Percentiles rank a stretch among this genome's conserved stretches.
Evolutionary conservation across 768 basidiomycete species (phyloP).

Genomic region (Hortiboletus campestris): DNA sequence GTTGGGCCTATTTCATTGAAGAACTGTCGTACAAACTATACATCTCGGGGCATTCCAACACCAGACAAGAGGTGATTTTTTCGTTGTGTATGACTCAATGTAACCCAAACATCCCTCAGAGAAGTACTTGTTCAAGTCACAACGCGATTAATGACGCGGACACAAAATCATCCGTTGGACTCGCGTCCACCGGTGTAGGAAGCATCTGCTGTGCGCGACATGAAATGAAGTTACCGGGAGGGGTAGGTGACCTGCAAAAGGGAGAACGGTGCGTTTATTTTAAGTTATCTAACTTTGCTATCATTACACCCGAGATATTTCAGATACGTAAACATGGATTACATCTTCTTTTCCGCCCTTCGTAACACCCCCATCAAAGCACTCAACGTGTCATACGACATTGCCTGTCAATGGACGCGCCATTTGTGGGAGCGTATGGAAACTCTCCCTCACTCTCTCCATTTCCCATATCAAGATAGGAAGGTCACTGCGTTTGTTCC

Average conservation of each 20-base stretch:
- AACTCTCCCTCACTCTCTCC: no score
- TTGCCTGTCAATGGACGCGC: background rate
- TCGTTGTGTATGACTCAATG: no score
- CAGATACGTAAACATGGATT: no score
- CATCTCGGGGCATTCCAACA: no score
- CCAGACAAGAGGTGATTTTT: no score
- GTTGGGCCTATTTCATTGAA: background rate
- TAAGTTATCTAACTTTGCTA: no score
- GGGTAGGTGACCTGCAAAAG: conserved; percentile 18
- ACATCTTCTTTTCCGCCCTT: no score
- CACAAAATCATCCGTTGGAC: background rate
- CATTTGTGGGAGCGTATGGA: no score
- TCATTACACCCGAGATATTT: no score
- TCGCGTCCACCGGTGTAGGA: conserved; percentile 9
- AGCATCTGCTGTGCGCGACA: conserved; percentile 13
- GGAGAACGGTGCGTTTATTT: conserved; percentile 12
- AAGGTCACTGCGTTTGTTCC: conserved; percentile 25
- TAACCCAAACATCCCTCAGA: conserved; percentile 1
- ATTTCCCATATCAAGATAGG: no score
- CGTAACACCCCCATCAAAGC: no score
- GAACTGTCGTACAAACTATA: background rate
- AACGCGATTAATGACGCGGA: conserved; percentile 4
- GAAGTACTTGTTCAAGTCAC: conserved; percentile 19
- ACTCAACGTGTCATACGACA: background rate
- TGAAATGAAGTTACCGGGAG: conserved; percentile 13